Evolutionary conservation across 2,329 filamentous ascomycete species (phyloP), one percentile per base, ranked within the genome.

Genomic region (Rutstroemia sp.): DNA sequence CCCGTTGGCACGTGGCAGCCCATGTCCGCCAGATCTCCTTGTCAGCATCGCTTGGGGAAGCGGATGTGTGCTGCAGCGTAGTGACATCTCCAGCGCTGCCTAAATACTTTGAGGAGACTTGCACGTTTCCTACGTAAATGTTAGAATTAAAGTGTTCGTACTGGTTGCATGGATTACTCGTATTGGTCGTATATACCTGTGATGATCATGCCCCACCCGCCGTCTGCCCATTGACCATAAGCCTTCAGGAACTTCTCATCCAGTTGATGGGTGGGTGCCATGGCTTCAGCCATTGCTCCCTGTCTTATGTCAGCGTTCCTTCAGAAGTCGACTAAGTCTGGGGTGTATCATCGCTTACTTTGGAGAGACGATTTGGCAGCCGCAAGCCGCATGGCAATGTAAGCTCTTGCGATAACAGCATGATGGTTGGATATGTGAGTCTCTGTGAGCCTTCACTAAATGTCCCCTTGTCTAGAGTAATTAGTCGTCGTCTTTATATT

Each of bases 141-240:
- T 54, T 41, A 49, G 23, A 8, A 9, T 34, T 8, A 23, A 16
- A 9, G 23, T 6, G 7, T 16, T n/a, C 21, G 19, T 7, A 12
- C 2, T 12, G 8, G n/a, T 7, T 16, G 10, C 9, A 34, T 23
- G 23, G 23, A 23, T 23, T 23, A 23, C 19, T 19, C 5, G 8
- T 12, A 6, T 2, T 23, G 8, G 8, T 39, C 19, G 21, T 38
- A 42, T 41, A 45, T 56, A 69, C 73, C 74, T 0, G 78, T 79
- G n/a, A 80, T 51, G 12, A 81, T 60, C 60, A 79, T 65, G 1
- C 78, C 79, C 77, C 77, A 81, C n/a, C 72, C 74, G 3, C 77
- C 78, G 8, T 75, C 68, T 0, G 75, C 75, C 82, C 81, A 86
- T 60, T 69, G 65, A 2, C 70, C 67, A 61, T 86, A 86, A 0